Conservation (phyloP, 331 rosid species). For the Malus hybrid region DNA sequence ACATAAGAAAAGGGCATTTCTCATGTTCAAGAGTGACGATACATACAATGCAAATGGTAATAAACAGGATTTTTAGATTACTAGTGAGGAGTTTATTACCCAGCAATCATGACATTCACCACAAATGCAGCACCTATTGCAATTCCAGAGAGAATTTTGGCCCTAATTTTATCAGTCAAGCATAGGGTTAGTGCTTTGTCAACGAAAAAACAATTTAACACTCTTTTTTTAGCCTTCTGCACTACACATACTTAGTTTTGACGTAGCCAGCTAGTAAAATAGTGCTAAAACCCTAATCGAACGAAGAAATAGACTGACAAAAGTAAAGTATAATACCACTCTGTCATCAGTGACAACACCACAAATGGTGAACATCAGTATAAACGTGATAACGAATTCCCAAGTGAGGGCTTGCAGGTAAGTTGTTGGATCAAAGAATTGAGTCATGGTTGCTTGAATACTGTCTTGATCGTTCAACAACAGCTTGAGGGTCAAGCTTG, state of each 20-base stretch:
- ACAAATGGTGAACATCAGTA: slow-evolving; percentile 38
- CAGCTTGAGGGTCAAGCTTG: slow-evolving; percentile 21
- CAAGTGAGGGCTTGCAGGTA: slow-evolving; percentile 19
- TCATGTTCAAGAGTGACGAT: not conserved
- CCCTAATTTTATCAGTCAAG: slow-evolving; percentile 15
- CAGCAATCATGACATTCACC: slow-evolving; percentile 34
- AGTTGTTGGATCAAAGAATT: slow-evolving; percentile 11
- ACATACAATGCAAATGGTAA: not conserved
- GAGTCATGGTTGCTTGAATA: slow-evolving; percentile 4
- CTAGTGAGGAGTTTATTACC: slow-evolving; percentile 18
- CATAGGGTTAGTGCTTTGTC: not conserved
- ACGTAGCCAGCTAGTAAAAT: too few relatives aligned
- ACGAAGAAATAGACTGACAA: not conserved
- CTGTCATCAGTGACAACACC: slow-evolving; percentile 45
- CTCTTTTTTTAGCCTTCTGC: too few relatives aligned
- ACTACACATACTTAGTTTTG: too few relatives aligned
- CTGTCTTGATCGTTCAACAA: slow-evolving; percentile 7
- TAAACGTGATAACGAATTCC: slow-evolving; percentile 29
- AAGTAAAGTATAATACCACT: slow-evolving; percentile 21
- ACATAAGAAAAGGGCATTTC: not conserved
- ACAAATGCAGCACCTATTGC: slow-evolving; percentile 37
- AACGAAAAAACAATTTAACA: too few relatives aligned
- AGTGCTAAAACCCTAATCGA: too few relatives aligned
- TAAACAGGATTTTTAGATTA: not conserved
- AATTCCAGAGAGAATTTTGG: slow-evolving; percentile 31